phyloP scores from a whole-genome alignment of 805 yeast genomes.

The Lachancea quebecensis region DNA sequence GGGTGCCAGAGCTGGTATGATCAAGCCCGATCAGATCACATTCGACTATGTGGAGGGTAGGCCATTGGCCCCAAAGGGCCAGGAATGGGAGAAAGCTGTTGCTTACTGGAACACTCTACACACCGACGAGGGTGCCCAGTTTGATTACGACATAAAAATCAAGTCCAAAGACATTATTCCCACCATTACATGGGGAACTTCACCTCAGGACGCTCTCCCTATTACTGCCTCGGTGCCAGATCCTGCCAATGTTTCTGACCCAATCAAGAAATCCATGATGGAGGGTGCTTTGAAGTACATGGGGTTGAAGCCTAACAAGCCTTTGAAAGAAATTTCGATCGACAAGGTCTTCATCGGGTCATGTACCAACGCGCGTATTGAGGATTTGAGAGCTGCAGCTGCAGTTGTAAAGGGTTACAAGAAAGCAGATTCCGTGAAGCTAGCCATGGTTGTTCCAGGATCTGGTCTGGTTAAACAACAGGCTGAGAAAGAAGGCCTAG shows the following conservation, averaged over 20 bases:
- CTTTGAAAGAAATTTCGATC: constrained; percentile 62
- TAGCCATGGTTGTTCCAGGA: constrained; percentile 93
- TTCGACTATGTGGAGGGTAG: constrained; percentile 86
- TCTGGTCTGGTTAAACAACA: constrained; percentile 90
- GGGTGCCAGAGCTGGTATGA: constrained; percentile 99
- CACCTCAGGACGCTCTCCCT: constrained; percentile 98
- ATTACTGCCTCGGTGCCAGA: constrained; percentile 88
- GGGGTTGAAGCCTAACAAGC: constrained; percentile 82
- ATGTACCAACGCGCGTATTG: constrained; percentile 96
- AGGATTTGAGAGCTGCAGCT: constrained; percentile 95
- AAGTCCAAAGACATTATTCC: constrained; percentile 84
- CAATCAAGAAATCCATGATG: constrained; percentile 74
- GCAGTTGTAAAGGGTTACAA: constrained; percentile 83
- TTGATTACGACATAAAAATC: constrained; percentile 77
- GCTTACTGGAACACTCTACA: constrained; percentile 83
- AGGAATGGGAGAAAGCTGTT: constrained; percentile 91
- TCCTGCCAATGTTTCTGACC: constrained; percentile 66
- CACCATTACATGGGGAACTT: constrained; percentile 98
- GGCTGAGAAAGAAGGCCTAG: constrained; percentile 93
- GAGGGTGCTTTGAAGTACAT: constrained; percentile 87
- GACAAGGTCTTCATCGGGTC: constrained; percentile 98
- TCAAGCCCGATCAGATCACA: constrained; percentile 87
- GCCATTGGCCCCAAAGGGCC: constrained; percentile 91
- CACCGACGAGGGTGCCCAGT: constrained; percentile 84
- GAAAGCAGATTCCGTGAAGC: constrained; percentile 72